Base-by-base conservation (phyloP, 768 basidiomycete genomes). In the Leccinum rimulosum region DNA sequence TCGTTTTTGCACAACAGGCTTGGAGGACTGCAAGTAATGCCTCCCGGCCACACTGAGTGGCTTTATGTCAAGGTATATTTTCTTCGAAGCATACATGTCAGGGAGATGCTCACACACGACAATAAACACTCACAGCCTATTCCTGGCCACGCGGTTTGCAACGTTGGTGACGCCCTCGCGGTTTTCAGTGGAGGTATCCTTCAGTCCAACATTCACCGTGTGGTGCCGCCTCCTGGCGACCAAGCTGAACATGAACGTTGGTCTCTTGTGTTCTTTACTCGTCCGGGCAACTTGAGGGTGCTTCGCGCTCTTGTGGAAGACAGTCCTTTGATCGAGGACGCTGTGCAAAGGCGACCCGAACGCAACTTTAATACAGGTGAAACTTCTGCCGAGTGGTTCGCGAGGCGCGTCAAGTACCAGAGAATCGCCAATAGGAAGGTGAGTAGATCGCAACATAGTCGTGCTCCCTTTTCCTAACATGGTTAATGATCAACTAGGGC, bases 1-100 rank as follows among this genome's bases (percentile, higher is more conserved):
- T 84, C 85, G 0, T 84, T 89, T 74, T 73, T 90, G 57, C 85
- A 88, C 64, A 89, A 89, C 66, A 79, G 79, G 2, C 79, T 89
- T 0, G 88, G 88, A 4, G 88, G 88, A 0, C 74, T 90, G 4
- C 88, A 89, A 60, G 87, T 89, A 0, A 75, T 88, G 50, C 79
- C 80, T 1, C 87, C 86, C 1, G 85, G 83, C 14, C 66, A 79
- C 6, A 80, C 84, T 27, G 69, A 79, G 22, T 90, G 88, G 88
- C 82, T 83, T 66, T 89, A 88, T 61, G 76, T 89, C 64, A 83
- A 81, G 79, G 87, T 81, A 40, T 50, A 9, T 61, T 19, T 27
- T 6, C 3, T 7, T n/a, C 25, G 8, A 19, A 11, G 14, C 17
- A 55, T 14, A 9, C 11, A 14, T 54, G 36, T 57, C 38, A 48